A percentile compares a stretch with the other conserved stretches of the same genome.
phyloP scores from a whole-genome alignment of 2,329 filamentous ascomycete species.

The Paracoccidioides lutzii region DNA sequence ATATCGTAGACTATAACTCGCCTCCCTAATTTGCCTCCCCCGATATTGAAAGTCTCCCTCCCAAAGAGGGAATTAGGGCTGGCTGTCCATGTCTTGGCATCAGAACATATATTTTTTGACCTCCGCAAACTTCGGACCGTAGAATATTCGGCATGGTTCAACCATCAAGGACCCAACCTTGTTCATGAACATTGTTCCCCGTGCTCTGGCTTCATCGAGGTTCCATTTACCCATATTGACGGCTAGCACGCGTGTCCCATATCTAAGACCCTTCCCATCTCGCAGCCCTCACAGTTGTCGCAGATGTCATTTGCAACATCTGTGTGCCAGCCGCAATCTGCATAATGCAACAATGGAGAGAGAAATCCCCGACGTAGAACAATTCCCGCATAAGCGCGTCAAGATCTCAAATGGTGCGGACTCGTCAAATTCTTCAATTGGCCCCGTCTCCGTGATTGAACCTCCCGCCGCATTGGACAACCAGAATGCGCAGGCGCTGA shows the following conservation, averaged over 20 bases:
- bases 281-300: not conserved
- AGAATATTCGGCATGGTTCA: not conserved
- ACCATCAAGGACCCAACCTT: not conserved
- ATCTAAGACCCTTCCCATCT: not conserved
- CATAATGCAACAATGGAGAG: conserved; percentile 1
- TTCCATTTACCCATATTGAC: not conserved
- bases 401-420: conserved; percentile 11
- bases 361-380: conserved; percentile 3
- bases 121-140: not conserved
- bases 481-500: conserved; percentile 23
- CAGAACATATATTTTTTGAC: not conserved
- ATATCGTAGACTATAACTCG: not conserved
- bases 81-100: not conserved
- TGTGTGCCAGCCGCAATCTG: no score
- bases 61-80: not conserved
- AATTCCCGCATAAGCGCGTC: conserved; percentile 12
- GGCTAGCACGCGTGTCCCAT: not conserved
- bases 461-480: not conserved
- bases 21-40: no score
- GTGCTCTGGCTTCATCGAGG: not conserved
- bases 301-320: no score
- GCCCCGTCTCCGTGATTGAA: conserved; percentile 1
- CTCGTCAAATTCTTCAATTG: not conserved
- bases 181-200: not conserved
- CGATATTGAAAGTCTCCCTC: no score